Conservation (phyloP, 2,329 filamentous ascomycete genomes). For the Cyphellophora europaea region DNA sequence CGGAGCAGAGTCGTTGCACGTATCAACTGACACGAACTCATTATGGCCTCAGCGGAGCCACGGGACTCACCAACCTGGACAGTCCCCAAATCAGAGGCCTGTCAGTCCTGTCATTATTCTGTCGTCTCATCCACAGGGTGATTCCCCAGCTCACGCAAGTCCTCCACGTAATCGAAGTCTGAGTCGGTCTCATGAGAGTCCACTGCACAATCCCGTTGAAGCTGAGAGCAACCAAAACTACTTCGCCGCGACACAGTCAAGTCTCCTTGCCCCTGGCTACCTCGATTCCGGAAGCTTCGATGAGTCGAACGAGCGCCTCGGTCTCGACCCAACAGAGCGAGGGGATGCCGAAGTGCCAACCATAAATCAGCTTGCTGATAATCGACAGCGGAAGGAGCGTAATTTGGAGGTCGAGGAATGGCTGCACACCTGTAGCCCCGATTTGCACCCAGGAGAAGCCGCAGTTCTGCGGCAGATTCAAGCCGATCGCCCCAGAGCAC, state of each 20-base stretch:
- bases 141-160: conserved; percentile 30
- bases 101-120: conserved; percentile 36
- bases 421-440: conserved; percentile 40
- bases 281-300: not conserved
- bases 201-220: conserved; percentile 8
- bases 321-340: conserved; percentile 36
- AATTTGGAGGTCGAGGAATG: conserved; percentile 45
- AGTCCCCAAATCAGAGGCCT: conserved; percentile 4
- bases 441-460: too few species aligned
- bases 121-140: conserved; percentile 30
- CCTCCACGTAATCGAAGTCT: conserved; percentile 13
- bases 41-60: conserved; percentile 18
- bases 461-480: too few species aligned
- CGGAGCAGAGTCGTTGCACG: not conserved
- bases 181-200: conserved; percentile 18
- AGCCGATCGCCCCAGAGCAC: conserved; percentile 10
- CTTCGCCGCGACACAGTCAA: too few species aligned
- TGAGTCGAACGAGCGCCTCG: conserved; percentile 25
- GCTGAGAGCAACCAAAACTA: too few species aligned
- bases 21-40: not conserved
- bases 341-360: conserved; percentile 35
- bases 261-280: too few species aligned
- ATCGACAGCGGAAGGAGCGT: conserved; percentile 38
- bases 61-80: too few species aligned
- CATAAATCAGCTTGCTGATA: conserved; percentile 40